Evolutionary conservation across 768 basidiomycete genomes (phyloP).

Genomic region (Cyclocybe aegerita): DNA sequence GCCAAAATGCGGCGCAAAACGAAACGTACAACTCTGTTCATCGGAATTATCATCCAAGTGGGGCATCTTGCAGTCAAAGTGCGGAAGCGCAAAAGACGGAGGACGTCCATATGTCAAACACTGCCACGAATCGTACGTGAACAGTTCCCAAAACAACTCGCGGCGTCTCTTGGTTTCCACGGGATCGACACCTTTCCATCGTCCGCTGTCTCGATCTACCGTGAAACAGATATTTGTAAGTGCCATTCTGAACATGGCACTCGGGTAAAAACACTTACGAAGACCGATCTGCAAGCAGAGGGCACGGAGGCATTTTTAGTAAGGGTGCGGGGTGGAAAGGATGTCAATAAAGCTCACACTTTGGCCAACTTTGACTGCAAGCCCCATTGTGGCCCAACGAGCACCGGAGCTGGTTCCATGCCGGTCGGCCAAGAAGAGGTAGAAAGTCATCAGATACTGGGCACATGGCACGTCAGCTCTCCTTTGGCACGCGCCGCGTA

Average conservation of each 20-base stretch:
- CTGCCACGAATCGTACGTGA: constrained; percentile 55
- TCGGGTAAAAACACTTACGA: constrained; percentile 41
- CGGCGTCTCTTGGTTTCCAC: constrained; percentile 62
- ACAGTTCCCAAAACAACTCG: constrained; percentile 68
- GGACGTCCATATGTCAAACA: constrained; percentile 71
- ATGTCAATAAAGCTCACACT: constrained; percentile 48
- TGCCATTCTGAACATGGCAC: neutral
- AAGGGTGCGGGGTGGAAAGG: constrained; percentile 5
- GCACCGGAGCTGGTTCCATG: constrained; percentile 65
- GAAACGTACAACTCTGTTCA: constrained; percentile 57
- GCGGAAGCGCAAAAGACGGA: constrained; percentile 64
- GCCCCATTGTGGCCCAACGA: constrained; percentile 68
- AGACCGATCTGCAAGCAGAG: constrained; percentile 55
- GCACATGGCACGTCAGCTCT: constrained; percentile 1
- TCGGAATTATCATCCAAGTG: constrained; percentile 45
- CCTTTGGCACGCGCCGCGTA: neutral
- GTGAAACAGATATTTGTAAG: constrained; percentile 3
- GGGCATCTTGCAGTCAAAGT: constrained; percentile 68
- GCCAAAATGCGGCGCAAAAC: neutral
- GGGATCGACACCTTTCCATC: constrained; percentile 55
- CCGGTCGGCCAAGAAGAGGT: constrained; percentile 66
- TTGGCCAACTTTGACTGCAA: constrained; percentile 69
- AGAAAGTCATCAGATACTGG: constrained; percentile 70
- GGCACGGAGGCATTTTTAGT: constrained; percentile 10
- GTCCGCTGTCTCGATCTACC: constrained; percentile 69